Conservation (phyloP, 768 basidiomycete species). For the Lactifluus rugatus region DNA sequence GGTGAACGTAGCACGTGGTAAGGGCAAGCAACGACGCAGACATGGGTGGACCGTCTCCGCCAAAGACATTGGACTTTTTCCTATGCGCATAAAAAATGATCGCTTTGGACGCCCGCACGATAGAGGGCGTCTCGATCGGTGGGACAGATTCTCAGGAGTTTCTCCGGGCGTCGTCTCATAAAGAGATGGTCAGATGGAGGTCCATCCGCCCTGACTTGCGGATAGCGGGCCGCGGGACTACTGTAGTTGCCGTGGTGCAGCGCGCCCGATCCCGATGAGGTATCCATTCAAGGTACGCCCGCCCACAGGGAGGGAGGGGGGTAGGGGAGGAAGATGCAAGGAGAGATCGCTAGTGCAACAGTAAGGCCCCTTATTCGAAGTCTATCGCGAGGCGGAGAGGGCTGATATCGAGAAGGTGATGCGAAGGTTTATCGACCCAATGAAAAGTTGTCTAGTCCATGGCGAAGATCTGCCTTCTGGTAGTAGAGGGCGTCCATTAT, state of each 20-base stretch:
- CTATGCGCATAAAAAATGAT: background rate
- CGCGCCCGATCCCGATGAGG: constrained; percentile 1
- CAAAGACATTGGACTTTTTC: background rate
- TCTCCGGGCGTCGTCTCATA: constrained; percentile 2
- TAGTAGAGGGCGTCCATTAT: background rate
- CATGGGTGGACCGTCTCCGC: background rate
- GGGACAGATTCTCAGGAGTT: constrained; percentile 9
- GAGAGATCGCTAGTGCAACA: background rate
- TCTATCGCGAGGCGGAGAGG: background rate
- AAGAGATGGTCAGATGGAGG: constrained; percentile 8
- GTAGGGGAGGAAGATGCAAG: background rate
- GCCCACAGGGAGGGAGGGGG: background rate
- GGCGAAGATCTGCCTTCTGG: constrained; percentile 10
- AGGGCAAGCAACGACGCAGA: background rate
- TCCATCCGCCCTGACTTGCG: constrained; percentile 3
- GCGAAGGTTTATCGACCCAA: constrained; percentile 13
- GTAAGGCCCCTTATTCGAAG: background rate
- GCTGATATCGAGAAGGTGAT: constrained; percentile 4
- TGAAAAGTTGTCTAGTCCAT: constrained; percentile 7
- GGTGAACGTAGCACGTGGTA: background rate
- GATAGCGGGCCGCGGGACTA: constrained; percentile 4
- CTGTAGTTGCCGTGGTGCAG: background rate
- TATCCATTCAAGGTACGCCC: background rate
- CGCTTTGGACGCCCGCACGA: background rate
- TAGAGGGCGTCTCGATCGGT: constrained; percentile 4